Conservation (phyloP, 352 stramenopile species). For the Pythium utonaiense region DNA sequence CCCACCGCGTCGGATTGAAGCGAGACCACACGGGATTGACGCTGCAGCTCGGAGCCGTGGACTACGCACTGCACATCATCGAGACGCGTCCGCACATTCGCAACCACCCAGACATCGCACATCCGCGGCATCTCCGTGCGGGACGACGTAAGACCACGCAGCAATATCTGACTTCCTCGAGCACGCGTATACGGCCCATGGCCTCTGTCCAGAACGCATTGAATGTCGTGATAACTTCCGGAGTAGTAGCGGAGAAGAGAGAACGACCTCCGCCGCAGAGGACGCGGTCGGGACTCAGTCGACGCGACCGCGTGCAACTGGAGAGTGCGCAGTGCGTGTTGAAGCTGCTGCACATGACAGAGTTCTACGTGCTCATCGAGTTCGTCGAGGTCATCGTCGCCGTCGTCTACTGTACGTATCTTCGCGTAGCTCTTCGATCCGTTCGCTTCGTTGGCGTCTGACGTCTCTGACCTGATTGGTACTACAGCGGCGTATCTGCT, state of each 20-base stretch:
- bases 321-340: not conserved
- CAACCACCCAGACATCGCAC: not conserved
- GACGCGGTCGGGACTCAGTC: not conserved
- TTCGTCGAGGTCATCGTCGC: slow-evolving; percentile 2
- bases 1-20: not conserved
- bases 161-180: no score
- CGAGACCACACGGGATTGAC: not conserved
- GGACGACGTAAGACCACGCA: not conserved
- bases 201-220: not conserved
- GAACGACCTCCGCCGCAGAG: not conserved
- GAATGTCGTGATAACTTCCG: not conserved
- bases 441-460: not conserved
- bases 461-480: not conserved
- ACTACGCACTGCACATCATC: slow-evolving; percentile 1
- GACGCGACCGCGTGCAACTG: not conserved
- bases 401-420: not conserved
- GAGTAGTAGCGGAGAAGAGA: not conserved
- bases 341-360: slow-evolving; percentile 1
- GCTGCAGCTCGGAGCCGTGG: not conserved
- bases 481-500: not conserved
- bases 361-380: slow-evolving; percentile 4
- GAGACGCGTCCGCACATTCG: not conserved
- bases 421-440: not conserved
- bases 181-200: not conserved
- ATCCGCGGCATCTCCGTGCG: not conserved